Evolutionary conservation across 805 yeast species (phyloP).

Genomic region (Starmerella apis): DNA sequence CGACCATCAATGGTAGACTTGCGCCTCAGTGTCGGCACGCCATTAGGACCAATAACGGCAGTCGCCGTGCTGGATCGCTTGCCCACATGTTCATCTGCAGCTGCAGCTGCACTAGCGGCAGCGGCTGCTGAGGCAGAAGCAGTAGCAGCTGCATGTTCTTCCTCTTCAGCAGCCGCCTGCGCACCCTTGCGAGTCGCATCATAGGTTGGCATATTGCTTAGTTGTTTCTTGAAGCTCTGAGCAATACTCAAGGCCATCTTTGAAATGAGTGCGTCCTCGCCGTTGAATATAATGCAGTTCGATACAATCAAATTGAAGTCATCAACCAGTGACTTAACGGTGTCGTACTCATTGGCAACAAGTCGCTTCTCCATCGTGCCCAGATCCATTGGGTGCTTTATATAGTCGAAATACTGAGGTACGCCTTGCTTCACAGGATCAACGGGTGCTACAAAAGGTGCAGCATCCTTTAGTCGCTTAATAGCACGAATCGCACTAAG

Average conservation of each 20-base stretch:
- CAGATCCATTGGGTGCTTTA: conserved; percentile 85
- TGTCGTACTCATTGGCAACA: conserved; percentile 56
- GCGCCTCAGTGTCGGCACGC: conserved; percentile 57
- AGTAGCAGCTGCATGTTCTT: conserved; percentile 29
- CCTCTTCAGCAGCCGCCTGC: conserved; percentile 23
- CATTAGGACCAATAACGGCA: conserved; percentile 28
- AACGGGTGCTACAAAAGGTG: conserved; percentile 81
- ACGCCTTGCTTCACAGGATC: conserved; percentile 79
- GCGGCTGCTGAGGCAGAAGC: conserved; percentile 18
- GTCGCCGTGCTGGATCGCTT: conserved; percentile 20
- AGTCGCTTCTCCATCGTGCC: conserved; percentile 81
- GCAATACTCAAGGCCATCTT: conserved; percentile 87
- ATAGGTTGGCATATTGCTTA: conserved; percentile 77
- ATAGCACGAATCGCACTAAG: conserved; percentile 71
- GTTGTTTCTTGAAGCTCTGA: conserved; percentile 86
- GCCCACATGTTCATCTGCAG: conserved; percentile 14
- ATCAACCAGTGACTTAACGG: conserved; percentile 53
- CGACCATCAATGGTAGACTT: conserved; percentile 65
- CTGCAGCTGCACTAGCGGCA: conserved; percentile 20
- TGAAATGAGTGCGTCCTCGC: conserved; percentile 69
- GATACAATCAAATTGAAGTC: conserved; percentile 78
- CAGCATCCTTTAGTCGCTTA: conserved; percentile 83
- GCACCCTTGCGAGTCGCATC: conserved; percentile 27
- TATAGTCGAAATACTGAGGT: conserved; percentile 77
- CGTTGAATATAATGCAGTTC: conserved; percentile 79